Evolutionary conservation across 2,329 filamentous ascomycete species (phyloP).

Genomic region (Scopulariopsis brevicaulis): DNA sequence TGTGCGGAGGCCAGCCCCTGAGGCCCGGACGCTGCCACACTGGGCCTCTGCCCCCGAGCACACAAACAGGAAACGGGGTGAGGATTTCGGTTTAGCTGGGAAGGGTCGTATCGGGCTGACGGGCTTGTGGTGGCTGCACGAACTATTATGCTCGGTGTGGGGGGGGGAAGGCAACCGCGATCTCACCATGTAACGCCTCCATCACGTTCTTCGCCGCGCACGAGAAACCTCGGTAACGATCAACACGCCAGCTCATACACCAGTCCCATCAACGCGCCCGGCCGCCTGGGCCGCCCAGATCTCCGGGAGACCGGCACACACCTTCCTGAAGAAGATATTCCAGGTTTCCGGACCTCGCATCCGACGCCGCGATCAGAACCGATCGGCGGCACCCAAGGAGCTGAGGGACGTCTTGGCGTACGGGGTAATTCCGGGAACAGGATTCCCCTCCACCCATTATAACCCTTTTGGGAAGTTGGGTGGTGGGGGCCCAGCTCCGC

Average conservation of each 20-base stretch:
- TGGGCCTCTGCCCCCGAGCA: neutral
- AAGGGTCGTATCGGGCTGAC: neutral
- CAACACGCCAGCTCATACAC: too few relatives aligned
- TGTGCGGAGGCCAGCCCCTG: too few relatives aligned
- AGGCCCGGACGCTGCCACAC: too few relatives aligned
- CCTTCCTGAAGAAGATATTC: neutral
- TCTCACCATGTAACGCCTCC: neutral
- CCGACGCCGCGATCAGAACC: neutral
- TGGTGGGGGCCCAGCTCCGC: neutral
- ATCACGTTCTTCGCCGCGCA: neutral
- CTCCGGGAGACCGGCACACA: neutral
- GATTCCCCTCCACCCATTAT: neutral
- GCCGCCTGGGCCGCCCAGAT: too few relatives aligned
- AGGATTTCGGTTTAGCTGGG: neutral
- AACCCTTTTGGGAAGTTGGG: neutral
- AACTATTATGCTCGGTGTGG: neutral
- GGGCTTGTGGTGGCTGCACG: slow-evolving; percentile 1
- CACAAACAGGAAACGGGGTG: neutral
- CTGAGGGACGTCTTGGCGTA: neutral
- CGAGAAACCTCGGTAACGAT: neutral
- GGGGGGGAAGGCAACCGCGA: neutral
- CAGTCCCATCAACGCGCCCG: too few relatives aligned
- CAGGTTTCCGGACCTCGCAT: neutral
- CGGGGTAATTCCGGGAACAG: neutral
- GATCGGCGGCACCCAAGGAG: neutral